phyloP scores from a whole-genome alignment of 208 protist species.

The Acanthamoeba divionensis region DNA sequence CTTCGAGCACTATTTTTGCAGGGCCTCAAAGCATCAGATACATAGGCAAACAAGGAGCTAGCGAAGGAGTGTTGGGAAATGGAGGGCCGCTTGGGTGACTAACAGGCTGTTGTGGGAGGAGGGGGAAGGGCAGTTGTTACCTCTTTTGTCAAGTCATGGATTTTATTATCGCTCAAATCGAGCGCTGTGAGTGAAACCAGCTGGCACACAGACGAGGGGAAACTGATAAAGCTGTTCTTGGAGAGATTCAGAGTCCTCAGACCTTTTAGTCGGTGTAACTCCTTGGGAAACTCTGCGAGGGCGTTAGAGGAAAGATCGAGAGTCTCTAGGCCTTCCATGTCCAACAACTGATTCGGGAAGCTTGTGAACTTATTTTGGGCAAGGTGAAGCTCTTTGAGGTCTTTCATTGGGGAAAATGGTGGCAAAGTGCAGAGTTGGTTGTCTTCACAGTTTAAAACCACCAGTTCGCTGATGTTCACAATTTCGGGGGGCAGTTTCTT shows the following conservation, averaged over 20 bases:
- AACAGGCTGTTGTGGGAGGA: not conserved
- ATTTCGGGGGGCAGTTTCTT: not conserved
- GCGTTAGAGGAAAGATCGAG: conserved; percentile 21
- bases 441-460: conserved; percentile 3
- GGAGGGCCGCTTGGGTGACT: not conserved
- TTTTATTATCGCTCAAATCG: not conserved
- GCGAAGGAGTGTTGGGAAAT: not conserved
- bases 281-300: not conserved
- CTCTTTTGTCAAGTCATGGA: conserved; percentile 1
- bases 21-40: too few species aligned
- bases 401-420: not conserved
- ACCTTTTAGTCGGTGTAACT: not conserved
- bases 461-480: not conserved
- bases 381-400: not conserved
- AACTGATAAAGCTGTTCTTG: conserved; percentile 15
- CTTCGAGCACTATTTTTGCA: too few species aligned
- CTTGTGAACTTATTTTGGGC: not conserved
- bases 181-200: not conserved
- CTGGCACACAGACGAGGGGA: not conserved
- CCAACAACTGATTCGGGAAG: not conserved
- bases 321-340: not conserved
- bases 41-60: not conserved
- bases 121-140: not conserved
- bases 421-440: conserved; percentile 27
- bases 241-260: not conserved